Evolutionary conservation across 2,329 filamentous ascomycete species (phyloP), one percentile per base, ranked within the genome.

Genomic region (Hypomyces rosellus): DNA sequence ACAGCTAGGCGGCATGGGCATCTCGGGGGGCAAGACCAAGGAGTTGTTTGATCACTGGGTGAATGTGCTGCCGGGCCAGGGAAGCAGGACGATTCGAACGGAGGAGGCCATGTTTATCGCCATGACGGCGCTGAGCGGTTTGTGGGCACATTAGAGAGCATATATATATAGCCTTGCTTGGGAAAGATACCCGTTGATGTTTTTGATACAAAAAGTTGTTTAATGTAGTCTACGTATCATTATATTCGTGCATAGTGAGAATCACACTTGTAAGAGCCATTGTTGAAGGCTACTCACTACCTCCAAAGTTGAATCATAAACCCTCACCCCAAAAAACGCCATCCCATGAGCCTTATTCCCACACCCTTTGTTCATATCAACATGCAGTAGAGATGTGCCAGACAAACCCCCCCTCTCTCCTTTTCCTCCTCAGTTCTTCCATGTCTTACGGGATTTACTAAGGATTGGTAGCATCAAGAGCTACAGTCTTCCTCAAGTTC

Each of bases 31-130:
- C 20, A 82, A 81, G 54, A 84, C 84, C 7, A 79, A 75, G 56
- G 81, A 88, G 57, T 65, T 92, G 46, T 95, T 95, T 64, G 89
- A 95, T 66, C 77, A 84, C 58, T 95, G 88, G 88, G 75, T 95
- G 15, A 88, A 95, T 65, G 76, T 93, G 41, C 74, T 90, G 56
- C 87, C 88, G 3, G 81, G 82, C 1, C 89, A 95, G 66, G 89
- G 88, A 1, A 92, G 87, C 64, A 75, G 89, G 59, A 89, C 84
- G 1, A 92, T 95, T 54, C 74, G 87, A 54, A 93, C 89, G 0
- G 89, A 95, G 59, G 89, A 95, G 69, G 88, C 89, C 1, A 69
- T 95, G 15, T 88, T 86, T 70, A 80, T 93, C 62, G 88, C 84
- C 0, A 66, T 95, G 63, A 85, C 84, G 61, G 81, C 81, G 2